phyloP scores from a whole-genome alignment of 306 rosid species.

The Mimosa pudica region DNA sequence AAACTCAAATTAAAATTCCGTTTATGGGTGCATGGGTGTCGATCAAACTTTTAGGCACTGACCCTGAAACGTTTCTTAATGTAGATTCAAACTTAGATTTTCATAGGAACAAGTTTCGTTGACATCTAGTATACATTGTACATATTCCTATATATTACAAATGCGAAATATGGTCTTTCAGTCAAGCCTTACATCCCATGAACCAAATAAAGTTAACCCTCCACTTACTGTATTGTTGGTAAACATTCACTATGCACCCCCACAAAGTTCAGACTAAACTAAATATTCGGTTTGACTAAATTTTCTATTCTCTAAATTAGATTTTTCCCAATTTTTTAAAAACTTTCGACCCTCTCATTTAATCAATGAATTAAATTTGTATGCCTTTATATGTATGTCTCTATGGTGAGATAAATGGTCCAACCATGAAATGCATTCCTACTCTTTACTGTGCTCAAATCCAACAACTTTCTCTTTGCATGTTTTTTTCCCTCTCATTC shows the following conservation, averaged over 20 bases:
- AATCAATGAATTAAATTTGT: neutral
- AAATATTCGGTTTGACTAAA: neutral
- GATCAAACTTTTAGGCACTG: neutral
- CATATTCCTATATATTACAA: neutral
- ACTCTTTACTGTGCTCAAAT: neutral
- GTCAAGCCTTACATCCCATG: neutral
- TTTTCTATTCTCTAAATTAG: neutral
- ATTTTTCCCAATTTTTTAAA: neutral
- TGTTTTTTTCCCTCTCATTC: neutral
- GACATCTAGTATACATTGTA: neutral
- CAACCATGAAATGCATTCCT: neutral
- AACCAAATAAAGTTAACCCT: neutral
- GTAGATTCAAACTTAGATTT: neutral
- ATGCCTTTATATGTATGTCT: neutral
- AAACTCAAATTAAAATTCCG: neutral
- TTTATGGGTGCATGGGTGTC: neutral
- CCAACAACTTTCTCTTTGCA: neutral
- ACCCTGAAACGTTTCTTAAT: neutral
- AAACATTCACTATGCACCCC: slow-evolving; percentile 45
- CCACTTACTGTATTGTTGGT: slow-evolving; percentile 42
- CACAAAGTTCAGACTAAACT: neutral
- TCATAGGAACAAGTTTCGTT: neutral
- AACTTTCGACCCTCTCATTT: neutral
- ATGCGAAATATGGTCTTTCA: neutral
- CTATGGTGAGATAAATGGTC: neutral